Evolutionary conservation across 1,284 basidiomycete species (phyloP), one percentile per base, ranked within the genome.

Genomic region (Phellopilus nigrolimitatus): DNA sequence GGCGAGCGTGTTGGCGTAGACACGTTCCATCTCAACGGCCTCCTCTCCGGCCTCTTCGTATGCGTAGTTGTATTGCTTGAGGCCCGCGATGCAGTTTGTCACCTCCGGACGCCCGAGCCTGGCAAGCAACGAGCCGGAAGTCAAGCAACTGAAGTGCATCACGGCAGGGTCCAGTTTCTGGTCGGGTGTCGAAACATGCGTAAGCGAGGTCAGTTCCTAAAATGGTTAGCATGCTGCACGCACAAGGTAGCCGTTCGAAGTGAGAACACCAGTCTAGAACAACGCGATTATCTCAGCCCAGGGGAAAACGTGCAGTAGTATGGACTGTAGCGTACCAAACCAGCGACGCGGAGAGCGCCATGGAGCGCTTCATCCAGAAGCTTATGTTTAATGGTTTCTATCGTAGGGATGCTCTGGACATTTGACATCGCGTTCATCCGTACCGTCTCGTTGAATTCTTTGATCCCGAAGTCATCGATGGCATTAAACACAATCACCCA

Each of bases 21-120:
- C 64, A 19, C 76, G 74, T 49, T 70, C 72, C 64, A 89, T 85
- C 59, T 87, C 79, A 30, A 75, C 72, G 1, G 89, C 87, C 59
- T 87, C 80, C 27, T 89, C 87, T 49, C 82, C 87, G 42, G 88
- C 84, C 61, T 93, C 89, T 62, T 92, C 91, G 60, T 90, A 90
- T 15, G 87, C 84, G 60, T 82, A 79, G 60, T 82, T 86, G 64
- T 95, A 95, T 68, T 97, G 94, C 60, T 88, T 78, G 39, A 97
- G 73, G 4, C 88, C 94, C 7, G 76, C 79, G 59, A 95, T 84
- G 64, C 91, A 93, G 60, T 86, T 85, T 50, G 76, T 68, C 21
- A 88, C 87, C 68, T 95, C 93, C 3, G 82, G 81, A 17, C 88
- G 80, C 3, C 85, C 89, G 27, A 87, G 70, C n/a, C 82, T 76